phyloP scores from a whole-genome alignment of 1,284 basidiomycete species.

The Meira nashicola region DNA sequence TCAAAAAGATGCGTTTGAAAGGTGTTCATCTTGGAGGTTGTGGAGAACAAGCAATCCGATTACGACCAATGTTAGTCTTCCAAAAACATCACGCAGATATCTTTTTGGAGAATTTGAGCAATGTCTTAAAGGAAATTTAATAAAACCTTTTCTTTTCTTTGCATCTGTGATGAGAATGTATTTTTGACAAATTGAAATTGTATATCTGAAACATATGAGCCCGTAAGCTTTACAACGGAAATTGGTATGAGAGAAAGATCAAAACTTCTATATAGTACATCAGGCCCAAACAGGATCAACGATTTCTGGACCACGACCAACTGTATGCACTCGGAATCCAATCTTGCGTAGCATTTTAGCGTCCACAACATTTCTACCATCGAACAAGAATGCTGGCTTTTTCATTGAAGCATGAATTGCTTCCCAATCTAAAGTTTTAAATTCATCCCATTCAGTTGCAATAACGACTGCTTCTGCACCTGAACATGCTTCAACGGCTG shows the following conservation, averaged over 20 bases:
- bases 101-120: conserved; percentile 52
- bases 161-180: too few species aligned
- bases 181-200: not conserved
- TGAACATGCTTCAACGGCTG: conserved; percentile 80
- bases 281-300: conserved; percentile 48
- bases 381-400: conserved; percentile 74
- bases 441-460: conserved; percentile 72
- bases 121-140: conserved; percentile 41
- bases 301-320: conserved; percentile 52
- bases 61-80: conserved; percentile 58
- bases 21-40: conserved; percentile 57
- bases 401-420: conserved; percentile 80
- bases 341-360: conserved; percentile 72
- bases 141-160: too few species aligned
- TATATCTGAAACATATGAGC: not conserved
- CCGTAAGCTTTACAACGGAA: not conserved
- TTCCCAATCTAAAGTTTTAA: conserved; percentile 84
- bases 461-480: conserved; percentile 87
- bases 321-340: conserved; percentile 75
- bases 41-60: conserved; percentile 55
- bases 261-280: too few species aligned
- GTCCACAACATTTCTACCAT: conserved; percentile 81
- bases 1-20: conserved; percentile 54
- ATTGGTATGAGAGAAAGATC: not conserved
- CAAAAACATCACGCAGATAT: conserved; percentile 55